Base-by-base conservation (phyloP, 1,284 basidiomycete species). In the Marasmius sp. region DNA sequence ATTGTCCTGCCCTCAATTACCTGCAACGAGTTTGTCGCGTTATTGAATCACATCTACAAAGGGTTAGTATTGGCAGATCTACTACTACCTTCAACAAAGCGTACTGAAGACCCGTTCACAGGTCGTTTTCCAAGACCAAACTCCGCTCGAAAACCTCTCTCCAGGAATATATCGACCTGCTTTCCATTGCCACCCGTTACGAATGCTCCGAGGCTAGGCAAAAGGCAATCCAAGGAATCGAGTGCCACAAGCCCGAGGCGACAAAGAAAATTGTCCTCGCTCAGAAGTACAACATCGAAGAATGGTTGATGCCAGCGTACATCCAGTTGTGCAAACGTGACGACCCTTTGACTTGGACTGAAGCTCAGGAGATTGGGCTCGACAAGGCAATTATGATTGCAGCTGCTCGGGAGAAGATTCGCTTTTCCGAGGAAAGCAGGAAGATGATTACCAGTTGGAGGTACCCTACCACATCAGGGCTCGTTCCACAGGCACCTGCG, bases 301-400 rank as follows among this genome's bases (percentile, higher is more conserved):
- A 51, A 22, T 62, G 61, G 61, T 34, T 62, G 27, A 45, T 50
- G n/a, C 61, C 57, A 10, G 61, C 61, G 18, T 62, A 62, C 18
- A 56, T 59, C 16, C 52, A 52, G 18, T 33, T 62, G 6, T 62
- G 61, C 53, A 53, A 56, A 50, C 50, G 61, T 3, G 33, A 50
- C 18, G 51, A 62, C 20, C 52, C 61, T 27, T 38, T 59, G 22
- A 34, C 36, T 20, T 11, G 55, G 43, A 37, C 22, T 8, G 61
- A 62, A 39, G 61, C 57, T 34, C 47, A 38, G 12, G 38, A 22
- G 34, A 53, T 62, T 20, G 61, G 57, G 41, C 45, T 58, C 5
- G 37, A 58, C 14, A 59, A 51, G 52, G 37, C 54, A 14, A 36
- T 62, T 14, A 49, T 59, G 47, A 22, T 62, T 51, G 48, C 27